phyloP scores from a whole-genome alignment of 345 rosid genomes.

The Populus simonii region DNA sequence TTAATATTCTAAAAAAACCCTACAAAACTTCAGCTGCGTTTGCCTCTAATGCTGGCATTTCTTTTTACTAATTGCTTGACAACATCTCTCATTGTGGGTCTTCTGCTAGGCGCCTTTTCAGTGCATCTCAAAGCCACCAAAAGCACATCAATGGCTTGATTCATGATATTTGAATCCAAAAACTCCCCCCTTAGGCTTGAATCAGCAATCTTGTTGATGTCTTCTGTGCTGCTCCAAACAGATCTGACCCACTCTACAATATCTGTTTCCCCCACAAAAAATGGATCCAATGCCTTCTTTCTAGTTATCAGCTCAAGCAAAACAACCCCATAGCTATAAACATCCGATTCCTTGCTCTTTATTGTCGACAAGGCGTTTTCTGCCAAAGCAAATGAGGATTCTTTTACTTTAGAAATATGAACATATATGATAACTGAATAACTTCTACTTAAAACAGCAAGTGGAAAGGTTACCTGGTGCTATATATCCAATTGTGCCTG shows the following conservation, averaged over 20 bases:
- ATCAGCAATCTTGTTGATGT: slow-evolving; percentile 42
- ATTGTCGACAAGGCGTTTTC: slow-evolving; percentile 55
- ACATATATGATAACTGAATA: neutral
- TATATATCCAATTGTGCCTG: slow-evolving; percentile 73
- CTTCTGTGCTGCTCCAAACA: slow-evolving; percentile 38
- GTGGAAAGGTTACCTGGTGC: slow-evolving; percentile 63
- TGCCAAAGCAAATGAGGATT: slow-evolving; percentile 18
- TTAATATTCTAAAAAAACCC: no score
- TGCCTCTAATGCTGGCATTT: neutral
- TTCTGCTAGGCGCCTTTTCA: slow-evolving; percentile 47
- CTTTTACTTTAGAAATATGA: neutral
- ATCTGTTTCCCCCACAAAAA: slow-evolving; percentile 26
- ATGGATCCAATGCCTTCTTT: slow-evolving; percentile 17
- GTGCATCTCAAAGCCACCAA: slow-evolving; percentile 59
- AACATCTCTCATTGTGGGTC: slow-evolving; percentile 73
- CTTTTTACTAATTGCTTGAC: slow-evolving; percentile 46
- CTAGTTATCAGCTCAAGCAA: slow-evolving; percentile 27
- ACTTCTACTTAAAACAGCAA: neutral
- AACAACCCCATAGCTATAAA: slow-evolving; percentile 26
- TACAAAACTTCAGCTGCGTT: neutral
- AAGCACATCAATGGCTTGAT: slow-evolving; percentile 44
- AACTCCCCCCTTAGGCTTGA: slow-evolving; percentile 43
- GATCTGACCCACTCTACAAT: slow-evolving; percentile 53
- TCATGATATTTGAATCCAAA: slow-evolving; percentile 45
- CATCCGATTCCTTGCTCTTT: slow-evolving; percentile 41